These are phyloP conservation scores for Fusarium drepaniforme DNA, from an alignment of 2,329 filamentous ascomycete genomes.

Conservation along the genomic window DNA sequence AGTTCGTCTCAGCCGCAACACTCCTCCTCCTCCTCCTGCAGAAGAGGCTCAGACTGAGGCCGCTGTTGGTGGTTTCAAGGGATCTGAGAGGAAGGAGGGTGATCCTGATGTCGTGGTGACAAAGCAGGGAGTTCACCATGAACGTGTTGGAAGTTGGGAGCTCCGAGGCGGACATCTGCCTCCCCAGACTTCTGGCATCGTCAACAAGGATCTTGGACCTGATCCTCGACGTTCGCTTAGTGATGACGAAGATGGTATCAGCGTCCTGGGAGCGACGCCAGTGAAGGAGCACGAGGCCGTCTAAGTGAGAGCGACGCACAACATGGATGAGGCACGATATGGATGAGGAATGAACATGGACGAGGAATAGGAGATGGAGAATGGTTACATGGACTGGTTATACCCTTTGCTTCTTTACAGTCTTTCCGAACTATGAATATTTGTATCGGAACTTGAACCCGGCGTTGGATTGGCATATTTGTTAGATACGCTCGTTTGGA, in stretches of 20 bases:
- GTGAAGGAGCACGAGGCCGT: constrained; percentile 56
- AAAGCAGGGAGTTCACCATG: constrained; percentile 55
- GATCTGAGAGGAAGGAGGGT: constrained; percentile 57
- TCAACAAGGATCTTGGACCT: constrained; percentile 39
- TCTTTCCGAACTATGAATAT: constrained; percentile 22
- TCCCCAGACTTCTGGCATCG: constrained; percentile 34
- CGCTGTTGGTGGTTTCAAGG: constrained; percentile 56
- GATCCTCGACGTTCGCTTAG: constrained; percentile 37
- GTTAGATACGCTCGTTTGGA: constrained; percentile 24
- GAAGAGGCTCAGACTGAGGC: constrained; percentile 5
- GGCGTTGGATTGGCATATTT: constrained; percentile 27
- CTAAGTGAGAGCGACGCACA: constrained; percentile 32
- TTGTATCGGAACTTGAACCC: constrained; percentile 5
- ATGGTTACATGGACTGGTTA: constrained; percentile 20
- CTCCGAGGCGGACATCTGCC: constrained; percentile 45
- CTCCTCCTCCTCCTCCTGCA: background rate
- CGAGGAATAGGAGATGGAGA: background rate
- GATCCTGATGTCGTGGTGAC: constrained; percentile 59
- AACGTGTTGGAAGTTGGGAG: constrained; percentile 65
- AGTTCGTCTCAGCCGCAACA: constrained; percentile 45
- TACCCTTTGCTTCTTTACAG: constrained; percentile 41
- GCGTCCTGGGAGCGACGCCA: constrained; percentile 50
- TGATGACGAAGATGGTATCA: constrained; percentile 50
- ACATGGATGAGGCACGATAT: background rate
- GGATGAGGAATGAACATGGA: background rate